These are phyloP conservation scores for Geotrichum carabidarum DNA, from an alignment of 1,139 yeast genomes.

Conservation along the genomic window DNA sequence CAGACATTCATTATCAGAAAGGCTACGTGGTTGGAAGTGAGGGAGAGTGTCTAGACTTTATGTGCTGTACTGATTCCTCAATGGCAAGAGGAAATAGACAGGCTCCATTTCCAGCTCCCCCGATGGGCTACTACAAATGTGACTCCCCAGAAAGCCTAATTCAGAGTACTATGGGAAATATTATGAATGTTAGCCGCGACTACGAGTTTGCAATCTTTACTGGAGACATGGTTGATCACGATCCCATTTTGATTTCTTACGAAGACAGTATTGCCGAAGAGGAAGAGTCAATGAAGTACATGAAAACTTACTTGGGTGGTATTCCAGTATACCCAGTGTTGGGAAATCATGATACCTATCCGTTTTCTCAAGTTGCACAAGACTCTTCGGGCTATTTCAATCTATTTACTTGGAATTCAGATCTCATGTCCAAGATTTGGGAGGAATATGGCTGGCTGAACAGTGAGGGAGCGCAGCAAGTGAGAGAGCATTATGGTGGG, in stretches of 20 bases:
- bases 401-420: conserved; percentile 55
- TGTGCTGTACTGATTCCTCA: conserved; percentile 48
- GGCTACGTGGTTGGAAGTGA: conserved; percentile 56
- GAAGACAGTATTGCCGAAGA: conserved; percentile 49
- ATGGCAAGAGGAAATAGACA: conserved; percentile 26
- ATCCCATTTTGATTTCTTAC: conserved; percentile 51
- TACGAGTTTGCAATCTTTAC: conserved; percentile 63
- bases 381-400: conserved; percentile 45
- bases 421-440: conserved; percentile 59
- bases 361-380: conserved; percentile 66
- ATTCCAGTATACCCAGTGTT: conserved; percentile 60
- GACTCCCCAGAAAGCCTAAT: conserved; percentile 55
- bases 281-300: conserved; percentile 46
- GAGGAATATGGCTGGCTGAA: conserved; percentile 33
- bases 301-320: conserved; percentile 51
- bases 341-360: conserved; percentile 72
- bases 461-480: conserved; percentile 23
- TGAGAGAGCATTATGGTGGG: conserved; percentile 54
- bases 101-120: conserved; percentile 47
- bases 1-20: conserved; percentile 59
- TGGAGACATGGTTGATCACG: conserved; percentile 66
- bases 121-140: conserved; percentile 57
- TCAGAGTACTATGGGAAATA: conserved; percentile 50
- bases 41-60: conserved; percentile 50
- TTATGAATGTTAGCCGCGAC: conserved; percentile 28